Conservation (phyloP, 768 basidiomycete genomes). For the Auricularia heimuer region DNA sequence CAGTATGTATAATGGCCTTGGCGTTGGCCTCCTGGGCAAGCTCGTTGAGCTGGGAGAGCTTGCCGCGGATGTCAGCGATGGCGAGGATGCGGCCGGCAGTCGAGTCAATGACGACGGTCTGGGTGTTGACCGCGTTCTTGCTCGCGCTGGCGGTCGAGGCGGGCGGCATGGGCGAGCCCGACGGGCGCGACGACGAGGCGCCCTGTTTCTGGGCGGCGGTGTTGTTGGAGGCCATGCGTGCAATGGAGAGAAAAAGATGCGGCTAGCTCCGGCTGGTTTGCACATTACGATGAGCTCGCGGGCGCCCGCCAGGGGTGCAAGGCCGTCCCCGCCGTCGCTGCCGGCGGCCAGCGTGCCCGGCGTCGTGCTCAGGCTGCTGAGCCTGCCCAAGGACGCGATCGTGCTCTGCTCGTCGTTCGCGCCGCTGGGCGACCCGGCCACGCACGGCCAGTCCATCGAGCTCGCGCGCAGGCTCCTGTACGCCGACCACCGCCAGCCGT, state of each 20-base stretch:
- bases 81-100: slow-evolving; percentile 83
- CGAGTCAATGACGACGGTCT: slow-evolving; percentile 52
- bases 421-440: not conserved
- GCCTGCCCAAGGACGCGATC: not conserved
- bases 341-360: not conserved
- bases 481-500: not conserved
- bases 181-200: not conserved
- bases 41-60: slow-evolving; percentile 79
- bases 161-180: not conserved
- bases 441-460: not conserved
- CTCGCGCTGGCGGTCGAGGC: not conserved
- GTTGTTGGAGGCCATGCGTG: not conserved
- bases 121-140: not conserved
- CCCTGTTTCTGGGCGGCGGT: not conserved
- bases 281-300: too few species aligned
- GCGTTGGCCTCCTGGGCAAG: slow-evolving; percentile 84
- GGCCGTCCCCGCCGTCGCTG: not conserved
- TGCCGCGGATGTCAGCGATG: slow-evolving; percentile 87
- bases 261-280: not conserved
- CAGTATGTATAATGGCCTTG: slow-evolving; percentile 90
- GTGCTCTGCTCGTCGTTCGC: not conserved
- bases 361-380: not conserved
- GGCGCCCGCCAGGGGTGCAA: too few species aligned
- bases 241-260: not conserved
- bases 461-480: not conserved